Evolutionary conservation across 306 rosid species (phyloP).

Genomic region (Glycine latifolia): DNA sequence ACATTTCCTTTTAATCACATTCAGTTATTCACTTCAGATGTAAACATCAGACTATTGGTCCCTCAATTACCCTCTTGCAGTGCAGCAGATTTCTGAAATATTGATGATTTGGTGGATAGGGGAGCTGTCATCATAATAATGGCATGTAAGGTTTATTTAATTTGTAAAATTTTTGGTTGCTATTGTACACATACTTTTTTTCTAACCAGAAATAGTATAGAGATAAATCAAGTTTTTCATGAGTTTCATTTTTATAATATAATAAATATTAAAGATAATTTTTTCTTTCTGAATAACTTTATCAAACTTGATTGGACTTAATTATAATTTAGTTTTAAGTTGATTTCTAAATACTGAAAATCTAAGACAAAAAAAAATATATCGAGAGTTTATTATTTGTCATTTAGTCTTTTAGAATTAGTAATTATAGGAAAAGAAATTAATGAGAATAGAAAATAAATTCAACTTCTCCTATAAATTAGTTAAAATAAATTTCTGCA

Average conservation of each 20-base stretch:
- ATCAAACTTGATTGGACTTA: not conserved
- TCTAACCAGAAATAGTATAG: not conserved
- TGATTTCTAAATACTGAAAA: not conserved
- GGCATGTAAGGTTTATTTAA: not conserved
- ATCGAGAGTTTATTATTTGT: not conserved
- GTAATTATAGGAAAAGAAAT: not conserved
- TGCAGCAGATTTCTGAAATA: too few species aligned
- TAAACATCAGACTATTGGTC: too few species aligned
- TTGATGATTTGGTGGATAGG: too few species aligned
- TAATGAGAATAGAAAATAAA: too few species aligned
- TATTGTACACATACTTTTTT: not conserved
- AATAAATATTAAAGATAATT: not conserved
- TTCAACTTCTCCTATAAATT: too few species aligned
- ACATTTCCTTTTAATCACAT: too few species aligned
- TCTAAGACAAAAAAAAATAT: not conserved
- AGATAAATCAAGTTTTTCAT: not conserved
- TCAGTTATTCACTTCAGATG: too few species aligned
- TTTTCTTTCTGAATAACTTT: not conserved
- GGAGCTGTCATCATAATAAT: too few species aligned
- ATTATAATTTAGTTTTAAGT: not conserved
- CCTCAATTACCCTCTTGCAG: too few species aligned
- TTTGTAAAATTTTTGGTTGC: not conserved
- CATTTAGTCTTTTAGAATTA: not conserved
- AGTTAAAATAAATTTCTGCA: too few species aligned
- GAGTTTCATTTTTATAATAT: not conserved